Evolutionary conservation across 306 rosid genomes (phyloP), one percentile per base, ranked within the genome.

Genomic region (Trifolium pratense): DNA sequence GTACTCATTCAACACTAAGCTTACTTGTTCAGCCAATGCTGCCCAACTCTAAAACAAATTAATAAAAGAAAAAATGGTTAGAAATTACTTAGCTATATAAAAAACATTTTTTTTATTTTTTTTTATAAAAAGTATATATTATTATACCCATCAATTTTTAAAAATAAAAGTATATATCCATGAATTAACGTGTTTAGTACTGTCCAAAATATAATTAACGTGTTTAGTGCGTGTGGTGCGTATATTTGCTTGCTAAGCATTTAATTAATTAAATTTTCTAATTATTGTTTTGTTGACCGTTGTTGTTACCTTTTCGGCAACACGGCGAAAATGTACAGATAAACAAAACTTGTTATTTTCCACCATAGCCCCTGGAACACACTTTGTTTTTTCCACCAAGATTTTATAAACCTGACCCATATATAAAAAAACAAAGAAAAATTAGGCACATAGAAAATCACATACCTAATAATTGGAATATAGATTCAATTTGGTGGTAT

Each of bases 251-350:
- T 36, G 17, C 9, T 1, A 13, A 46, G 55, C 25, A 5, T 15
- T n/a, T 5, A 48, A 48, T n/a, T 5, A 48, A 48, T 48, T n/a
- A 48, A 57, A 20, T 75, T 83, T 56, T 56, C 9, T 51, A 21
- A 12, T 48, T 13, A 14, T 29, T 29, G 3, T 23, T 26, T 56
- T 66, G 40, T 70, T 84, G 55, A 56, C 66, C 31, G 15, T 12
- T 21, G 18, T 13, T 48, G 20, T 48, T 48, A 91, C 98, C 86
- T 89, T 91, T 81, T 94, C 98, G 36, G 91, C 96, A 71, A 94
- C 98, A 53, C 96, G 80, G 26, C 98, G 97, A 59, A 89, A 94
- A 84, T 94, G 98, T 49, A 94, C 97, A 53, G 98, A 89, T 60
- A 89, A 49, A 67, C 98, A 94, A 74, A 89, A 94, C 76, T 89